Evolutionary conservation across 2,329 filamentous ascomycete genomes (phyloP).

Genomic region (Venturia carpophila): DNA sequence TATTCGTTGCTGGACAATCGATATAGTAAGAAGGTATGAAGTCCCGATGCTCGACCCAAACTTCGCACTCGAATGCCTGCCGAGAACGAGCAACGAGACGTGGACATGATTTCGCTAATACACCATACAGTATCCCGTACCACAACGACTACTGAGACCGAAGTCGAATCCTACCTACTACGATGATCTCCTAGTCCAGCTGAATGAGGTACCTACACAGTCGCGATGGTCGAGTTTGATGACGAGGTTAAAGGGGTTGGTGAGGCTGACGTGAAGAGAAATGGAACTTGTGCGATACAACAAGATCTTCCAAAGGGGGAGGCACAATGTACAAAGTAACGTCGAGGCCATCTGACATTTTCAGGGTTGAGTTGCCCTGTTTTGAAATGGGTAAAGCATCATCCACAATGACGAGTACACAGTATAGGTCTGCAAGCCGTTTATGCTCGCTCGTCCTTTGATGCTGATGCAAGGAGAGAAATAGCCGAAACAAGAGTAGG

Average conservation of each 20-base stretch:
- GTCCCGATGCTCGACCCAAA: neutral
- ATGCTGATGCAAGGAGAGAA: too few species aligned
- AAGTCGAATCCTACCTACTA: conserved; percentile 46
- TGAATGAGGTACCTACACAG: conserved; percentile 45
- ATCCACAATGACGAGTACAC: too few species aligned
- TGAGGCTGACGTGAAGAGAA: neutral
- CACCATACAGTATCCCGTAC: conserved; percentile 38
- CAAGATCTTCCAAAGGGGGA: neutral
- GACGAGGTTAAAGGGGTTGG: conserved; percentile 39
- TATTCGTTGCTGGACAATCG: conserved; percentile 53
- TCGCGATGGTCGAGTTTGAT: conserved; percentile 39
- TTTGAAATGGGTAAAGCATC: too few species aligned
- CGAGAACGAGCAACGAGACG: neutral
- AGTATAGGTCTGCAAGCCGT: too few species aligned
- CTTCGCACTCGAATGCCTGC: too few species aligned
- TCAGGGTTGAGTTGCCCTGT: too few species aligned
- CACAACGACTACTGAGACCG: conserved; percentile 41
- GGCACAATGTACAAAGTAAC: neutral
- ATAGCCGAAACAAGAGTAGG: too few species aligned
- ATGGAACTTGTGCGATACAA: neutral
- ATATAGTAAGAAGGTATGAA: conserved; percentile 39
- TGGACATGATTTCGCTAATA: conserved; percentile 14
- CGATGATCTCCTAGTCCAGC: conserved; percentile 43
- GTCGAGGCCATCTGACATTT: too few species aligned
- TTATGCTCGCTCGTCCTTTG: too few species aligned